Evolutionary conservation across 495 filamentous ascomycete species (phyloP), one percentile per base, ranked within the genome.

Genomic region (Aspergillus sclerotiicarbonarius): DNA sequence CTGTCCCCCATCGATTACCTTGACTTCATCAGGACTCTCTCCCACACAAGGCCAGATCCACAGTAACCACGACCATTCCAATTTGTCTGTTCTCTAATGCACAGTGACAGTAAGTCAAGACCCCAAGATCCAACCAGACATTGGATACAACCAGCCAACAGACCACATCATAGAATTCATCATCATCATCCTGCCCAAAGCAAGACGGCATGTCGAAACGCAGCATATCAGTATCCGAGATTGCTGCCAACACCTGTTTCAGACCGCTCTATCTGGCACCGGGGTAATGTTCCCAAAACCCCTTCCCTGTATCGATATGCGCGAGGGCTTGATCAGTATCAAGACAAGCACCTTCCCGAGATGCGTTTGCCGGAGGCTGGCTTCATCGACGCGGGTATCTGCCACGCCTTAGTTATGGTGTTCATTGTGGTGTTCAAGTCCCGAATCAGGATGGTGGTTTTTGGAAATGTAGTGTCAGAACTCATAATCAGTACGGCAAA

Each of bases 311-410:
- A 58, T 90, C 85, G 45, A 76, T 53, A 18, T 77, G 59, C 47
- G 78, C 68, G 57, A 90, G 66, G 0, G 84, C 87, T 56, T 66
- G 82, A 59, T 88, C 84, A 4, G 67, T 84, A 59, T 88, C 86
- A 30, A 88, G 56, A 84, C 76, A 51, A 87, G 56, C 43, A 83
- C 64, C 1, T 74, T 83, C 56, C 79, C 57, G 37, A 74, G 56
- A 8, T 71, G 37, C 19, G 56, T 55, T 13, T 58, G 19, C 8
- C 30, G 12, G 51, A 19, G 8, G 51, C 10, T 16, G 8, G 67
- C 61, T 10, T 76, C 58, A 32, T 83, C 76, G 18, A 86, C 56
- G 16, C n/a, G 63, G 1, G 32, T 43, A 50, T 75, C 41, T n/a
- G 73, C 78, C 13, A 29, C 41, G 15, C 46, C 54, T 12, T 75